phyloP scores from a whole-genome alignment of 768 basidiomycete genomes.

The Fistulinella prunicolor region DNA sequence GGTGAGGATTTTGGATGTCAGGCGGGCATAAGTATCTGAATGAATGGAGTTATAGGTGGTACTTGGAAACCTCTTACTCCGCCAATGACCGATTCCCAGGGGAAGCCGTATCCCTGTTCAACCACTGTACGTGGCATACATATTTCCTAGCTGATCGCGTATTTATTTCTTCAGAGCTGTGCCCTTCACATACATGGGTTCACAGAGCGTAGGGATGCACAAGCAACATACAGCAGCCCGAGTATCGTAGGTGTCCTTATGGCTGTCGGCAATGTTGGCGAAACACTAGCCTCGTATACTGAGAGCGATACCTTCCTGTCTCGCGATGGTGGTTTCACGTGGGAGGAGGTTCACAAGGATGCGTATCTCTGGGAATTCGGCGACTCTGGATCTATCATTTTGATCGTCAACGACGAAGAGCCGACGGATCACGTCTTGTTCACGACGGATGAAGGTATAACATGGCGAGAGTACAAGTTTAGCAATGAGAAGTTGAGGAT shows the following conservation, averaged over 20 bases:
- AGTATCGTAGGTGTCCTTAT: constrained; percentile 90
- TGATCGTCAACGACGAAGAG: constrained; percentile 95
- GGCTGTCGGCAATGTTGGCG: constrained; percentile 96
- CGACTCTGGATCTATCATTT: constrained; percentile 89
- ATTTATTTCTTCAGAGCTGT: constrained; percentile 55
- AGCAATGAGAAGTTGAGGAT: constrained; percentile 68
- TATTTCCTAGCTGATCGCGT: not conserved
- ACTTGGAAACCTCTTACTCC: constrained; percentile 84
- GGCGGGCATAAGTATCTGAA: not conserved
- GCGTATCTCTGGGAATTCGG: constrained; percentile 98
- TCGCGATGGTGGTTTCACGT: constrained; percentile 94
- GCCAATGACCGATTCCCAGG: constrained; percentile 72
- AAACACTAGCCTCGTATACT: constrained; percentile 70
- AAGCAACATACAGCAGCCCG: constrained; percentile 92
- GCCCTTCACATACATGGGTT: constrained; percentile 92
- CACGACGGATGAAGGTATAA: constrained; percentile 84
- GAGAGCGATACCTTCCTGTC: constrained; percentile 96
- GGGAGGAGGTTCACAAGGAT: constrained; percentile 98
- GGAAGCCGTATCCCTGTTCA: constrained; percentile 66
- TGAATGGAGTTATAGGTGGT: constrained; percentile 55
- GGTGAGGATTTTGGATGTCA: constrained; percentile 44
- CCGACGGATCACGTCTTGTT: constrained; percentile 87
- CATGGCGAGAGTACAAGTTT: constrained; percentile 89
- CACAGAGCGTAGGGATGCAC: constrained; percentile 86
- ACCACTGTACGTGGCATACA: constrained; percentile 47